Evolutionary conservation across 108 stramenopile genomes (phyloP), one percentile per base, ranked within the genome.

Genomic region (Stephanodiscus minutulus): DNA sequence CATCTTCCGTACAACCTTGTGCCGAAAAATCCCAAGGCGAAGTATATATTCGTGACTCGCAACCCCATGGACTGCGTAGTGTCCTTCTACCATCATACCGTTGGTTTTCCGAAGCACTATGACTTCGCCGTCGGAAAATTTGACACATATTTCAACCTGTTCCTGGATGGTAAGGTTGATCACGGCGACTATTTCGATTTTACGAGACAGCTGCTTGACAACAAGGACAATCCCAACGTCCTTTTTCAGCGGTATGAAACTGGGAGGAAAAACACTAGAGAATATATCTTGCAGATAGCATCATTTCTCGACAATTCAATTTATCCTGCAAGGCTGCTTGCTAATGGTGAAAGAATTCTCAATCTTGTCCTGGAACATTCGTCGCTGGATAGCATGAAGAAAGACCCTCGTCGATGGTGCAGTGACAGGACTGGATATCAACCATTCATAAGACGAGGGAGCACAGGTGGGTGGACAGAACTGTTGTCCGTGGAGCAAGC

Each of bases 11-110:
- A 76, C 54, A 46, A 62, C 18, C 74, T 68, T 28, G 79, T 79
- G 2, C 78, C 77, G 7, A 54, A 82, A 49, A 66, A 68, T 27
- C 69, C 77, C 12, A 65, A 70, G 15, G 82, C 85, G 25, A 82
- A 83, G 36, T 85, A 85, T 39, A 83, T 85, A 48, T 79, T 61
- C 29, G 74, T 85, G 1, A 48, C 73, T n/a, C 58, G 85, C 15
- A 85, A 85, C 68, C 85, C 85, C 7, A 85, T 83, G 53, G 84
- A 85, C 47, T 76, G 74, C 41, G 81, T 82, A 12, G 84, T 85
- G 9, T 82, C 80, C 17, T 85, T 85, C 61, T 85, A 77, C 46
- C 84, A 83, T 55, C 85, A 85, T 27, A 85, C 85, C 0, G 66
- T 73, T 43, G 85, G 85, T 20, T 85, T 85, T 59, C 74, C 63